Conservation (phyloP, 108 stramenopile genomes). For the Nitzschia putrida region DNA sequence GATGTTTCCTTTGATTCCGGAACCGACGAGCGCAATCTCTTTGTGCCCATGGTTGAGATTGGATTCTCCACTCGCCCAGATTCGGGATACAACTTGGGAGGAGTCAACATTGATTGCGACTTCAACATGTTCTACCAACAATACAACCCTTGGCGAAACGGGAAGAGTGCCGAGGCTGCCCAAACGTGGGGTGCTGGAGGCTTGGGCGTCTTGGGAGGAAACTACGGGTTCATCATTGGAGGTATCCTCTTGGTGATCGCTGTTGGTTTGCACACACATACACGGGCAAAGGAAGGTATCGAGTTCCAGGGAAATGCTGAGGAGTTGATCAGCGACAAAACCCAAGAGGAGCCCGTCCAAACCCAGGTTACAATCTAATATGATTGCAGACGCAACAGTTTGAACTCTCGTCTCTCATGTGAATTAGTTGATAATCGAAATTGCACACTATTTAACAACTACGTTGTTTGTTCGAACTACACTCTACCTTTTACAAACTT, state of each 20-base stretch:
- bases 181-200: constrained; percentile 14
- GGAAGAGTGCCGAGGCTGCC: background rate
- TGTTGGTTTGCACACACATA: background rate
- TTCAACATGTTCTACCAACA: constrained; percentile 10
- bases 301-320: constrained; percentile 13
- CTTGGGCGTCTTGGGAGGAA: background rate
- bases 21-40: constrained; percentile 5
- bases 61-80: constrained; percentile 24
- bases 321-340: background rate
- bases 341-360: background rate
- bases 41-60: constrained; percentile 27
- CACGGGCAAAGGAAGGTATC: background rate
- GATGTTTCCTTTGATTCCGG: constrained; percentile 16
- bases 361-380: no score
- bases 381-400: no score
- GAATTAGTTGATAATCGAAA: no score
- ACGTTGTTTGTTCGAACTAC: no score
- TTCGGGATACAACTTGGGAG: constrained; percentile 31
- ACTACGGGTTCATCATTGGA: constrained; percentile 15
- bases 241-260: constrained; percentile 9
- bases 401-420: no score
- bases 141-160: constrained; percentile 17
- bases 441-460: no score
- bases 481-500: no score
- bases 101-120: constrained; percentile 30